Evolutionary conservation across 2,329 filamentous ascomycete genomes (phyloP).

Genomic region (Venturia pyrina): DNA sequence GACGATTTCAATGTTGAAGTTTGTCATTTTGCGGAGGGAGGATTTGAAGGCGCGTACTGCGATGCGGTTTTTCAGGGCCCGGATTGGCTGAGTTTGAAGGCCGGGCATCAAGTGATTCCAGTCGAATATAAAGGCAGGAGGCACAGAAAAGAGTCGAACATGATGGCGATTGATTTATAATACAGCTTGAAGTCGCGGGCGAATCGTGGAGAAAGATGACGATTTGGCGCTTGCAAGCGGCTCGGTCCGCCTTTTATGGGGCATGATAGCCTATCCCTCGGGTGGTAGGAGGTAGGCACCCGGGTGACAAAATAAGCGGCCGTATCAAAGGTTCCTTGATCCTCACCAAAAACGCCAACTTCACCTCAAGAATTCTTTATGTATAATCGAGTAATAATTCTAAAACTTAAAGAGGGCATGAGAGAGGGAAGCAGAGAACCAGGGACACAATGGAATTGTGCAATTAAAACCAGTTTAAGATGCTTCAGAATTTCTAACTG

Average conservation of each 20-base stretch:
- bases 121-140: neutral
- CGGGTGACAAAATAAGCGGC: too few species aligned
- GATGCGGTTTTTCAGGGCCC: neutral
- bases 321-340: too few species aligned
- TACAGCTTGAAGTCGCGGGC: neutral
- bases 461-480: too few species aligned
- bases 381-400: too few species aligned
- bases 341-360: too few species aligned
- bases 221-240: neutral
- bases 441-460: too few species aligned
- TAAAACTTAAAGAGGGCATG: too few species aligned
- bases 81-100: neutral
- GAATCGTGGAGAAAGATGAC: neutral
- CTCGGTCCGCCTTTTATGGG: neutral
- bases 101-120: neutral
- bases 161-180: neutral
- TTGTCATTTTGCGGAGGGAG: conserved; percentile 47
- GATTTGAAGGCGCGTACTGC: conserved; percentile 6
- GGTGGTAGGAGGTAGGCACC: too few species aligned
- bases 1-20: conserved; percentile 66
- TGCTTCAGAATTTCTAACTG: too few species aligned
- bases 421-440: too few species aligned
- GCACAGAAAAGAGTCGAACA: neutral
- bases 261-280: too few species aligned
- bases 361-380: too few species aligned